Conservation (phyloP, 108 stramenopile genomes). For the Fistulifera solaris region DNA sequence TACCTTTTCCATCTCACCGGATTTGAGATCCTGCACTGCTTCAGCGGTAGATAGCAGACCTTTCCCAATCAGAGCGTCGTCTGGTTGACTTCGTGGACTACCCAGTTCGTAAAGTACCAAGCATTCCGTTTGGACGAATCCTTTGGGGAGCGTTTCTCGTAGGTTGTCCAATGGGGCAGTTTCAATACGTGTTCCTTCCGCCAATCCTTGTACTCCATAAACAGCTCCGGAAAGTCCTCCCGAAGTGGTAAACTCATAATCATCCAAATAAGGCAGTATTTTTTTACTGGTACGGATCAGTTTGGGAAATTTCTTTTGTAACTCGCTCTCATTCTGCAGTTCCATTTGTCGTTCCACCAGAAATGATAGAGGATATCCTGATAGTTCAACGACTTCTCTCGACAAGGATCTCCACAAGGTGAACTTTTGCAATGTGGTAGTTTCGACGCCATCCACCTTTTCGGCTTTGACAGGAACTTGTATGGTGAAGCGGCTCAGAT, state of each 20-base stretch:
- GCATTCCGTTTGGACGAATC: constrained; percentile 44
- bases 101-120: constrained; percentile 59
- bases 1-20: neutral
- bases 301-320: neutral
- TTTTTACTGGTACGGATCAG: constrained; percentile 6
- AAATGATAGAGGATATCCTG: constrained; percentile 61
- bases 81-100: constrained; percentile 1
- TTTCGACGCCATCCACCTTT: neutral
- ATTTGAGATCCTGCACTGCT: neutral
- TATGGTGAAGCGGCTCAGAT: constrained; percentile 44
- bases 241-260: constrained; percentile 49
- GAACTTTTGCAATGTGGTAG: constrained; percentile 8
- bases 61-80: no score
- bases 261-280: constrained; percentile 61
- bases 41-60: no score
- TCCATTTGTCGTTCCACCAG: constrained; percentile 22
- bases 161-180: constrained; percentile 40
- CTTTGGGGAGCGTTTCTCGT: constrained; percentile 48
- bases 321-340: neutral
- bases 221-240: constrained; percentile 56
- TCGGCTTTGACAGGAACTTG: constrained; percentile 18
- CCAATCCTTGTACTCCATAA: constrained; percentile 60
- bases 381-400: constrained; percentile 57
- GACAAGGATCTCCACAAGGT: constrained; percentile 63
- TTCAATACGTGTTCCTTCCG: constrained; percentile 60